A percentile compares a stretch with the other conserved stretches of the same genome.
These are phyloP conservation scores for Acacia pycnantha DNA, from an alignment of 331 rosid species.

Conservation along the genomic window DNA sequence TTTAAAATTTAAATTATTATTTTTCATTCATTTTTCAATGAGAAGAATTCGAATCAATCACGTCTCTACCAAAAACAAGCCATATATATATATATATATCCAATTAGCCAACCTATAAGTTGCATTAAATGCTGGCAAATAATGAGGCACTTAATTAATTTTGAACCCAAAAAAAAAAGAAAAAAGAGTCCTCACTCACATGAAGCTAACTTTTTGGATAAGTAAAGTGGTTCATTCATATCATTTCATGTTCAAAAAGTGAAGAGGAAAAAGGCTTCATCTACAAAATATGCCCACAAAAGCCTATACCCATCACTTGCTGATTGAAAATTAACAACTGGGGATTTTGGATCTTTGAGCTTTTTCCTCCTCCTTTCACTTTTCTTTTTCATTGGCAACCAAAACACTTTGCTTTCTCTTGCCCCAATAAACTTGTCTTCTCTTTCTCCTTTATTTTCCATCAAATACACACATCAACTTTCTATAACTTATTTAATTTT, in stretches of 20 bases:
- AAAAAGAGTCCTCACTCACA: neutral
- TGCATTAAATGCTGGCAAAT: conserved; percentile 15
- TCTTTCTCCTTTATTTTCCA: conserved; percentile 9
- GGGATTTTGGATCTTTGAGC: conserved; percentile 37
- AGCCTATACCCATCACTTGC: conserved; percentile 34
- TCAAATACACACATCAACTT: conserved; percentile 31
- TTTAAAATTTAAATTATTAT: neutral
- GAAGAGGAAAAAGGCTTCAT: conserved; percentile 24
- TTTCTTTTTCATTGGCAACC: conserved; percentile 32
- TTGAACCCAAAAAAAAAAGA: neutral
- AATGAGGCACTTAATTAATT: conserved; percentile 14
- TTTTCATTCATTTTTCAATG: neutral
- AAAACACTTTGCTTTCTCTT: conserved; percentile 43
- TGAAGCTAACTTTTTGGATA: conserved; percentile 31
- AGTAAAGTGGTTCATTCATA: conserved; percentile 18
- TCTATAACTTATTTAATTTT: conserved; percentile 36
- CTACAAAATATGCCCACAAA: conserved; percentile 22
- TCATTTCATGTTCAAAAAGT: conserved; percentile 13
- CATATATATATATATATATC: neutral
- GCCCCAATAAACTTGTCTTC: conserved; percentile 39
- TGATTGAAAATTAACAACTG: conserved; percentile 19
- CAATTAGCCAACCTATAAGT: conserved; percentile 10
- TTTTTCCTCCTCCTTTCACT: conserved; percentile 31
- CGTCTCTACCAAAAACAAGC: neutral
- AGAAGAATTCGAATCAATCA: neutral